phyloP scores from a whole-genome alignment of 2,329 filamentous ascomycete species.

The Aspergillus awamori region DNA sequence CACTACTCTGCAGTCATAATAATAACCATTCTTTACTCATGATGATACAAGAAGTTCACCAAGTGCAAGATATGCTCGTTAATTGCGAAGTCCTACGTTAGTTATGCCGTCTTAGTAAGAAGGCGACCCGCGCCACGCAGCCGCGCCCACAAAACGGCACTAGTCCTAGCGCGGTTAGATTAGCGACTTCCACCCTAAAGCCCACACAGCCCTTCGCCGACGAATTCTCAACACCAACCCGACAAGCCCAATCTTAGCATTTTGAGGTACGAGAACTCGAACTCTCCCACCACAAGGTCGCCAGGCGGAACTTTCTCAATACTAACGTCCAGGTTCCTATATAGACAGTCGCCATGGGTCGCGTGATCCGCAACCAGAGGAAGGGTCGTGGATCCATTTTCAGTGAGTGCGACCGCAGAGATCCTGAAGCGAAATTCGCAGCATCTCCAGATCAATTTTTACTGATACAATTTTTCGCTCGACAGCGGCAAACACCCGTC shows the following conservation, averaged over 20 bases:
- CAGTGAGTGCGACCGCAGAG: slow-evolving; percentile 59
- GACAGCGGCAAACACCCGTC: slow-evolving; percentile 77
- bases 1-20: no score
- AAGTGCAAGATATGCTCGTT: background rate
- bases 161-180: slow-evolving; percentile 46
- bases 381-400: slow-evolving; percentile 79
- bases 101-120: slow-evolving; percentile 2
- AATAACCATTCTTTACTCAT: no score
- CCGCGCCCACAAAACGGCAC: slow-evolving; percentile 24
- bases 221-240: slow-evolving; percentile 47
- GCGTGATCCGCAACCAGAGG: slow-evolving; percentile 77
- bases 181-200: slow-evolving; percentile 50
- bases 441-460: slow-evolving; percentile 23
- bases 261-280: slow-evolving; percentile 44
- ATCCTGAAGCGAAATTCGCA: slow-evolving; percentile 17
- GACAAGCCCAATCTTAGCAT: slow-evolving; percentile 48
- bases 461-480: slow-evolving; percentile 36
- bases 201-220: slow-evolving; percentile 47
- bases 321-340: slow-evolving; percentile 39
- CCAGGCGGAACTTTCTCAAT: slow-evolving; percentile 32
- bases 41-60: no score
- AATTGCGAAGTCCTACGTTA: background rate
- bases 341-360: slow-evolving; percentile 59
- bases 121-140: slow-evolving; percentile 18
- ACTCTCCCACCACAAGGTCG: slow-evolving; percentile 34